A percentile compares a stretch with the other conserved stretches of the same genome.
These are phyloP conservation scores for Apium graveolens DNA, from an alignment of 129 eudicot genomes.

Conservation along the genomic window DNA sequence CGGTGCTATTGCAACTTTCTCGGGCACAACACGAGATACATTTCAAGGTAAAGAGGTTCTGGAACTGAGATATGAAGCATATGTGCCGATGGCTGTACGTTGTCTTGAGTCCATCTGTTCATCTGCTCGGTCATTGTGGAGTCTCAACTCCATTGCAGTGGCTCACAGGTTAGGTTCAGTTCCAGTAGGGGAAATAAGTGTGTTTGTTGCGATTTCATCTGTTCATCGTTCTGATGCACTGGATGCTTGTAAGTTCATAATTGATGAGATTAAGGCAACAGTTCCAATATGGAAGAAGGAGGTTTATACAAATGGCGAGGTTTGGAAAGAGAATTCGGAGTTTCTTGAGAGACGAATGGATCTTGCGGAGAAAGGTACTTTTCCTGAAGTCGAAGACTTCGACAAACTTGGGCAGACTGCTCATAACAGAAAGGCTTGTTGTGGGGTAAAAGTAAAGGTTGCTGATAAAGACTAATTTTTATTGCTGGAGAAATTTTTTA, in stretches of 20 bases:
- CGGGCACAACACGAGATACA: constrained; percentile 78
- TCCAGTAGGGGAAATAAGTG: constrained; percentile 76
- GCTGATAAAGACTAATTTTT: constrained; percentile 23
- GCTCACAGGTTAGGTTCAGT: constrained; percentile 74
- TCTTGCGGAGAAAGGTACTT: constrained; percentile 18
- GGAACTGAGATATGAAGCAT: constrained; percentile 84
- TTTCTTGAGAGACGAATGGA: constrained; percentile 59
- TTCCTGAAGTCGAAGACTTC: constrained; percentile 37
- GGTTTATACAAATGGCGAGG: constrained; percentile 87
- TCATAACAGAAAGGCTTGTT: constrained; percentile 32
- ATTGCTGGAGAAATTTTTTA: not conserved
- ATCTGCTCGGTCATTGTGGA: constrained; percentile 68
- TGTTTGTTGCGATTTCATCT: constrained; percentile 63
- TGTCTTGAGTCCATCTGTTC: constrained; percentile 69
- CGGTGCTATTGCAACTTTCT: constrained; percentile 86
- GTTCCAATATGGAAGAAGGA: constrained; percentile 97
- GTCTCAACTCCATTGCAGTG: constrained; percentile 54
- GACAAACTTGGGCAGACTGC: constrained; percentile 28
- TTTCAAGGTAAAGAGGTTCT: constrained; percentile 67
- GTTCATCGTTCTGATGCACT: constrained; percentile 77
- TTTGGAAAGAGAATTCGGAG: constrained; percentile 87
- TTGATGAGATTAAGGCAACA: constrained; percentile 83
- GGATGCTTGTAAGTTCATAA: constrained; percentile 79
- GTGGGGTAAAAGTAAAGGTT: constrained; percentile 43
- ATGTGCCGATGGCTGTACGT: constrained; percentile 86